Conservation (phyloP, 306 rosid genomes). For the Acacia melanoxylon region DNA sequence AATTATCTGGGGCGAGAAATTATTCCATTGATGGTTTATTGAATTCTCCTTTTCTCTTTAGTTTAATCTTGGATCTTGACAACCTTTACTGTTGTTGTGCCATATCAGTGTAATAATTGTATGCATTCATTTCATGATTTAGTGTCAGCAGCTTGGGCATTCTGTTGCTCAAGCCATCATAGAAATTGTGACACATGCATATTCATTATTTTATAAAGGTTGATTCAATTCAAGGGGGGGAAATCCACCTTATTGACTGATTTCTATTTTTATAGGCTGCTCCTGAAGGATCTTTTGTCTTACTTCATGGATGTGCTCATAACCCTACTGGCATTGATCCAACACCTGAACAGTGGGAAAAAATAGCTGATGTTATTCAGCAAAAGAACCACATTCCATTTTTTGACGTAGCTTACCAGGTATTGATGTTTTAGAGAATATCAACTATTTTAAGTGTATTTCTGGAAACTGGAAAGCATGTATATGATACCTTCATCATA, state of each 20-base stretch:
- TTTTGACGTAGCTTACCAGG: conserved; percentile 99
- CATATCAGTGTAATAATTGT: not conserved
- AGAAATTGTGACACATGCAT: not conserved
- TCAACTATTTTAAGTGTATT: conserved; percentile 11
- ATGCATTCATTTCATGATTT: conserved; percentile 19
- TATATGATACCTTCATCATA: not conserved
- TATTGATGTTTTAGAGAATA: conserved; percentile 31
- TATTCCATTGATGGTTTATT: not conserved
- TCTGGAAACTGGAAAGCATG: not conserved
- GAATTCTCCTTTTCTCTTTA: not conserved
- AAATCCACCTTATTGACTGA: conserved; percentile 18
- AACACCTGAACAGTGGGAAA: conserved; percentile 90
- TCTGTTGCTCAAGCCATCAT: conserved; percentile 9
- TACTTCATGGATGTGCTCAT: conserved; percentile 99
- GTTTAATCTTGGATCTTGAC: not conserved
- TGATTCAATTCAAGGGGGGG: conserved; percentile 8
- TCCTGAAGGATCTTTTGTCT: conserved; percentile 89
- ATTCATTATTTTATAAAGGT: conserved; percentile 11
- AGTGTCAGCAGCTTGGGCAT: conserved; percentile 7
- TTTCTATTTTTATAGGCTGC: conserved; percentile 59
- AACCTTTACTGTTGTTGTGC: not conserved
- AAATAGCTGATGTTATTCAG: conserved; percentile 86
- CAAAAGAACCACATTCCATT: conserved; percentile 85
- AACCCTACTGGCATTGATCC: conserved; percentile 99
- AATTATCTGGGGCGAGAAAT: not conserved